phyloP scores from a whole-genome alignment of 441 rosid species.

The Macaranga tanarius region DNA sequence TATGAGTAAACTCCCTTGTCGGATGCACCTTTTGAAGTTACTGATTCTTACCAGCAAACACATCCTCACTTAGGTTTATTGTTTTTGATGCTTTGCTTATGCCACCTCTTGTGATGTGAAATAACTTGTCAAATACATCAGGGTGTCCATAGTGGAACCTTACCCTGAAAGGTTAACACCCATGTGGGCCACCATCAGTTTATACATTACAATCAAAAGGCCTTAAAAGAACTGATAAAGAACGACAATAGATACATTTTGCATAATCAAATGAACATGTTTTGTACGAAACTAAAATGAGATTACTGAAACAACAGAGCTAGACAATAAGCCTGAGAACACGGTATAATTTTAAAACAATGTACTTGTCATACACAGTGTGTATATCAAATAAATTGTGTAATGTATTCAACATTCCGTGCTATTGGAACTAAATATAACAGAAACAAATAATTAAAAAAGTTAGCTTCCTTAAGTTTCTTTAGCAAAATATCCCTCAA shows the following conservation, averaged over 20 bases:
- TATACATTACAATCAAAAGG: background rate
- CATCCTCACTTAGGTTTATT: constrained; percentile 91
- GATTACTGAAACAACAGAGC: background rate
- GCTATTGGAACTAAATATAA: too few species aligned
- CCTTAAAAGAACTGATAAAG: background rate
- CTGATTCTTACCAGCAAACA: constrained; percentile 72
- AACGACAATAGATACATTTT: background rate
- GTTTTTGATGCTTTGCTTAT: constrained; percentile 97
- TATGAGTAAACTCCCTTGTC: constrained; percentile 19
- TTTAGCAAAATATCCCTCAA: background rate
- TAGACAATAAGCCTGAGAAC: too few species aligned
- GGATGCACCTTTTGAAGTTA: constrained; percentile 16
- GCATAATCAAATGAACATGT: background rate
- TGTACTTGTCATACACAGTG: too few species aligned
- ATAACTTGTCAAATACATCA: constrained; percentile 87
- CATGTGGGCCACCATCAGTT: background rate
- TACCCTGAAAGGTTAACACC: constrained; percentile 51
- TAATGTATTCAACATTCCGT: too few species aligned
- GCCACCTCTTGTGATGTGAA: constrained; percentile 97
- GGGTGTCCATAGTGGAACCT: constrained; percentile 99
- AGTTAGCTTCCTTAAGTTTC: background rate
- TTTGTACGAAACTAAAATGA: background rate
- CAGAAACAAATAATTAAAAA: too few species aligned
- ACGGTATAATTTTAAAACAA: too few species aligned
- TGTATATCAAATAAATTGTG: too few species aligned